Base-by-base conservation (phyloP, 306 rosid species). In the Acacia acuminata region DNA sequence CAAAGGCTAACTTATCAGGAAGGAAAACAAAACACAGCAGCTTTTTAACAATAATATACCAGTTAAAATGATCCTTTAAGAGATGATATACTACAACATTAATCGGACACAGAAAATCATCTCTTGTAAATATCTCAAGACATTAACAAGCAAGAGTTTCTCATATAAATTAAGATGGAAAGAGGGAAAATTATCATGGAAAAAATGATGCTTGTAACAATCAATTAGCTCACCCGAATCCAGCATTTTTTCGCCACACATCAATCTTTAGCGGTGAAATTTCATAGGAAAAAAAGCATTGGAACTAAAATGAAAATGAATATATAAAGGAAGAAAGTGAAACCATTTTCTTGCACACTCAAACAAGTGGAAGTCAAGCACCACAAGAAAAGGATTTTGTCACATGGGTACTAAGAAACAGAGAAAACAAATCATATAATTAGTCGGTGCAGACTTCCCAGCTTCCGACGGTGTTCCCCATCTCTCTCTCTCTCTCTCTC, bases 361-460 rank as follows among this genome's bases (percentile, higher is more conserved):
- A 72, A 79, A 22, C n/a, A 75, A 76, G 82, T 5, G 44, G 32
- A 65, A 34, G 6, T 7, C n/a, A 17, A 22, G 34, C 71, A 66
- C 45, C 14, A 15, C 43, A 34, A 34, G n/a, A 34, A 25, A 66
- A 16, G n/a, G n/a, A 27, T 30, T 64, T 30, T 15, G 20, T 64
- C 40, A 63, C 30, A 30, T 56, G 30, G 30, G 64, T 16, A 24
- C 17, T 15, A 10, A 60, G 66, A 19, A 84, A 1, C 38, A 50
- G 20, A 2, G 68, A 79, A n/a, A 66, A 79, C 86, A 20, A 71
- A 95, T 98, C 99, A 95, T 86, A 55, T 25, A 90, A 84, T 95
- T 95, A 10, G 98, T 93, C n/a, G 93, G 90, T 0, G 98, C 93
- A 53, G 98, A 95, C 81, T 95, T 95, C 55, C 99, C 99, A 24